Base-by-base conservation (phyloP, 2,329 filamentous ascomycete genomes). In the Orbilia ellipsospora region DNA sequence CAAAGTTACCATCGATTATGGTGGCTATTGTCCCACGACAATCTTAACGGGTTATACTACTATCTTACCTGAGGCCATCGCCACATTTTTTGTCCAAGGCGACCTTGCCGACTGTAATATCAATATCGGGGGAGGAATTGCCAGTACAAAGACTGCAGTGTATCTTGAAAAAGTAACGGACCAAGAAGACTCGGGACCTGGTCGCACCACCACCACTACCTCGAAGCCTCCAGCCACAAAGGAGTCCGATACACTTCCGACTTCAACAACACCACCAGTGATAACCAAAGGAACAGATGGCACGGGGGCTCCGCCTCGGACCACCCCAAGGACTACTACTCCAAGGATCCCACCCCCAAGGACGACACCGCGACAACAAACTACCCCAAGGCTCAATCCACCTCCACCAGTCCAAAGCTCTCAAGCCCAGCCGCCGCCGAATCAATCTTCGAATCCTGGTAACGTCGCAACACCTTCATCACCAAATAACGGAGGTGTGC, bases 121-220 rank as follows among this genome's bases (percentile, higher is more conserved):
- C 20, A 68, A 75, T 42, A 59, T 68, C 16, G 70, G 70, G 20
- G 70, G 70, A 7, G 70, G 70, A 7, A 75, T 75, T 16, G 57
- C 64, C 7, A 64, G 56, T 6, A 75, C 70, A 15, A 75, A 75
- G 36, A 75, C 70, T 1, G 51, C 51, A 1, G 65, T 75, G 6
- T 75, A 44, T 54, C 26, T 75, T 15, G 70, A 48, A 16, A 75
- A 75, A 6, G 63, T 68, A 1, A 68, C 70, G 2, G 70, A 51
- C 4, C 63, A 75, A n/a, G 55, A 31, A 31, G 36, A 54, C 48
- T 12, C 51, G 0, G 44, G n/a, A 10, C 31, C 31, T 36, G 31
- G 31, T 36, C 31, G 23, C 23, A 23, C 31, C 10, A 36, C 31
- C 31, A 4, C 57, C 13, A 56, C 50, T 42, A 74, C 70, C 0